Evolutionary conservation across 1,284 basidiomycete genomes (phyloP), one percentile per base, ranked within the genome.

Genomic region (Trichosporon sp.): DNA sequence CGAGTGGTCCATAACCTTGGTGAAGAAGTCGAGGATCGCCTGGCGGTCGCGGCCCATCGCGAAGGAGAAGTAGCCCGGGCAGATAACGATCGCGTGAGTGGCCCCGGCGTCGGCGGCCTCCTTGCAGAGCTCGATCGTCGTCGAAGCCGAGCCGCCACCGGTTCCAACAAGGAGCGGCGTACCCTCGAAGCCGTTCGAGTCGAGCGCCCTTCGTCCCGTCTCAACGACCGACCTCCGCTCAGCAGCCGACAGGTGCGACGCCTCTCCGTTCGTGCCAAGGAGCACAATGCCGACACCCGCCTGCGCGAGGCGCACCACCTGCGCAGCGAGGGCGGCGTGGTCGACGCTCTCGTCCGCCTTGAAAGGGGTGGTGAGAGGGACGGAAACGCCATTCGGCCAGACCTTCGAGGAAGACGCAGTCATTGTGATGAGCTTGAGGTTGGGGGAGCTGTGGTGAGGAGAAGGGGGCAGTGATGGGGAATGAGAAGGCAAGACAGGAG

Each of bases 41-140:
- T 76, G 71, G 32, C 80, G 74, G 77, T 85, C 83, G 58, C 80
- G 77, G 35, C 80, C 80, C 74, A 86, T 81, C 7, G 83, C 84
- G 56, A 85, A 85, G 1, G 84, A 79, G 70, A 86, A 84, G 79
- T 85, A 85, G 8, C 83, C 78, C 2, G 81, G 82, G 67, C 78
- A 78, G 65, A 83, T 83, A 63, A 83, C 77, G 68, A 80, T 80
- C 6, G 87, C 89, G 76, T 90, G 88, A 38, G 88, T 88, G 8
- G 92, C 93, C 2, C 94, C 93, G 0, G 90, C 91, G 18, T 89
- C 89, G 60, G 88, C 88, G 2, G 93, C 93, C 75, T 95, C 91
- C 25, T 84, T 78, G 74, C 90, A 90, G 47, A 95, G 86, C 78
- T 90, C 87, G 79, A 92, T 91, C 27, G 92, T 93, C 80, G 95